Percentiles rank a stretch among this genome's conserved stretches.
Evolutionary conservation across 2,329 filamentous ascomycete genomes (phyloP).

Genomic region (Sarocladiaceae sp.): DNA sequence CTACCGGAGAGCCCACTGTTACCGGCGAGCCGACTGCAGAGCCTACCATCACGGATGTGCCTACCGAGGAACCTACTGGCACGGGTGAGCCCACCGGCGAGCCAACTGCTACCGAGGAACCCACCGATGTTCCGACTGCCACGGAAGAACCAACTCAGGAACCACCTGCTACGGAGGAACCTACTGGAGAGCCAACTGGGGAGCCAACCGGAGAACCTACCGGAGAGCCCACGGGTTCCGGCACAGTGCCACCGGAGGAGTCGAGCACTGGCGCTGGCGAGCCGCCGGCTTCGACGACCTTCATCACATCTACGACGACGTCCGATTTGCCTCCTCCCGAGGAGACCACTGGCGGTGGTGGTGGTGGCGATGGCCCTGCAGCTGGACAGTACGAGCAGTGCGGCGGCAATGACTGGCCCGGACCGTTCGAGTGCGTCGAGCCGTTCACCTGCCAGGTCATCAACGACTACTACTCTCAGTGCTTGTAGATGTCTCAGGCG

Average conservation of each 20-base stretch:
- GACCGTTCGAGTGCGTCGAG: slow-evolving; percentile 19
- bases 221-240: too few species aligned
- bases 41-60: background rate
- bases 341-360: slow-evolving; percentile 8
- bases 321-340: slow-evolving; percentile 6
- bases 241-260: too few species aligned
- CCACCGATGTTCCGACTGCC: background rate
- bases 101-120: background rate
- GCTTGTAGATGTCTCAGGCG: slow-evolving; percentile 12
- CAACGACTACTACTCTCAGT: slow-evolving; percentile 22
- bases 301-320: slow-evolving; percentile 4
- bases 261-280: background rate
- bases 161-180: background rate
- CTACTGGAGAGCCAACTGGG: too few species aligned
- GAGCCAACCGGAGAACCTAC: too few species aligned
- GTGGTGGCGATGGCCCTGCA: slow-evolving; percentile 11
- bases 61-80: background rate
- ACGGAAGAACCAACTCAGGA: background rate
- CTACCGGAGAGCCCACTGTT: background rate
- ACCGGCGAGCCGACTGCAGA: background rate
- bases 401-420: slow-evolving; percentile 19
- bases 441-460: slow-evolving; percentile 20
- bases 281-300: background rate
- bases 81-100: too few species aligned
- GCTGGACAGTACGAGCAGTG: slow-evolving; percentile 18